Evolutionary conservation across 23 red algal genomes (phyloP), one percentile per base, ranked within the genome.

Genomic region (Agarophyton chilense): DNA sequence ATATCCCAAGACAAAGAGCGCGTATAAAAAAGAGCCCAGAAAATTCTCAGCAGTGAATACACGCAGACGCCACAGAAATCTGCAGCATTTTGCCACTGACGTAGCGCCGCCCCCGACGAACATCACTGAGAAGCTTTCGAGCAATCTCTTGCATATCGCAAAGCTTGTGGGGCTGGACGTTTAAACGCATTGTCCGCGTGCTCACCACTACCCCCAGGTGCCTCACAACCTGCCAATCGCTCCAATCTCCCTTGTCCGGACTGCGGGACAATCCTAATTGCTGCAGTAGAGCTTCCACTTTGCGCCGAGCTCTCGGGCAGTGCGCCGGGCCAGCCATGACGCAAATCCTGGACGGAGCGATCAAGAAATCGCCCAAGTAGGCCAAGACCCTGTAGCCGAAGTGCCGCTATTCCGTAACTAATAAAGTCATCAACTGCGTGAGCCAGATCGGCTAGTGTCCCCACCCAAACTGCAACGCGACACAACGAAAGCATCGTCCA

Each of bases 361-460:
- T 41, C 4, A 88, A 47, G 41, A 88, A 78, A 19, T 92, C 88
- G 88, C 72, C 53, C 8, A 78, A 16, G 52, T 90, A 90, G 6
- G 29, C 18, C 11, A 90, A 8, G 1, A 78, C 74, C 11, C 86
- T 22, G 49, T 61, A 78, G 2, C 78, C 65, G 12, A 0, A 13
- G 9, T 10, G 0, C 6, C 66, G 33, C 7, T 62, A 12, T 0
- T 67, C 34, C 29, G 9, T 0, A 11, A 92, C 88, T 18, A 92
- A 38, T 0, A 52, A 19, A 41, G 39, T 24, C 88, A 92, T 81
- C 13, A 92, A 29, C 29, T 26, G 57, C 11, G 78, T 92, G 18
- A 74, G 83, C 56, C 53, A 61, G 9, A 72, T 8, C 0, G 77
- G 57, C 2, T 76, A 67, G 4, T 52, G 38, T 0, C 76, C 58